phyloP scores from a whole-genome alignment of 345 rosid species.

The Populus simonii region DNA sequence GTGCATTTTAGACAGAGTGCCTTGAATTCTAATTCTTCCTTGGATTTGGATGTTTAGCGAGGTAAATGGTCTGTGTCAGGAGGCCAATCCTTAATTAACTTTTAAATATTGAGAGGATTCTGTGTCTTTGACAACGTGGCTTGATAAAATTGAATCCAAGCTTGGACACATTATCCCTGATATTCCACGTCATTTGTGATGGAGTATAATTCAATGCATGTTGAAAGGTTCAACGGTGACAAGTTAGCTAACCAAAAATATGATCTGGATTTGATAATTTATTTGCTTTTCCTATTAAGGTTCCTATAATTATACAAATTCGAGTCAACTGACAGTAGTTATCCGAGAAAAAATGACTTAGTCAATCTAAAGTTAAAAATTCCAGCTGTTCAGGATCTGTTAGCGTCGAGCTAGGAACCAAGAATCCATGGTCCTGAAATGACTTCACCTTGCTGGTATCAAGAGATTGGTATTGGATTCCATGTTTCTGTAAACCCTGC shows the following conservation, averaged over 20 bases:
- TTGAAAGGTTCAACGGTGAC: not conserved
- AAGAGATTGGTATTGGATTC: conserved; percentile 12
- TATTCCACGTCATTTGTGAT: not conserved
- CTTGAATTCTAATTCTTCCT: not conserved
- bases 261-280: not conserved
- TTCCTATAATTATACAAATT: not conserved
- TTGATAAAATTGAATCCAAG: conserved; percentile 1
- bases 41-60: not conserved
- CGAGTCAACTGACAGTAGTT: not conserved
- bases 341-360: not conserved
- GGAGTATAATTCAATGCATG: not conserved
- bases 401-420: not conserved
- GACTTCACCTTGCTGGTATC: not conserved
- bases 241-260: not conserved
- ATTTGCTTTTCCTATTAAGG: too few relatives aligned
- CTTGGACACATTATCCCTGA: not conserved
- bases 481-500: not conserved
- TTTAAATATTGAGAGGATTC: not conserved
- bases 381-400: not conserved
- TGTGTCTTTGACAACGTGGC: not conserved
- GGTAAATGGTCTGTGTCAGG: not conserved
- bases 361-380: not conserved
- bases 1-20: not conserved
- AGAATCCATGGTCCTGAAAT: conserved; percentile 2
- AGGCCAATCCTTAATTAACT: not conserved